Evolutionary conservation across 805 yeast genomes (phyloP), one percentile per base, ranked within the genome.

Genomic region (Hanseniaspora vineae): DNA sequence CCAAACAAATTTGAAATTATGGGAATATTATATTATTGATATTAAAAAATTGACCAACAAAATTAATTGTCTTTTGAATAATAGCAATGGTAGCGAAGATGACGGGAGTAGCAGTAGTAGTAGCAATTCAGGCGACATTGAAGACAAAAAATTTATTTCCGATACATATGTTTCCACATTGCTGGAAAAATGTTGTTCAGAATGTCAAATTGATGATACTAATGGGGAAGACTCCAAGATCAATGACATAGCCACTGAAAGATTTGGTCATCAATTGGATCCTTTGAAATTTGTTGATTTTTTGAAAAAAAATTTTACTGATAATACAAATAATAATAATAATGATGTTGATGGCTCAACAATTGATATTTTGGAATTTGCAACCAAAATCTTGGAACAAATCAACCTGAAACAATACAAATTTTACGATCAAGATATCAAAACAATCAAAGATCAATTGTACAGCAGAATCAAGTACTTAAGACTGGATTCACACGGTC

Each of bases 1-100:
- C 15, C 14, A 88, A 29, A 78, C 75, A 23, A 68, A 73, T 4
- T 65, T 86, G 47, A 75, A 79, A 51, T 69, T 90, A 47, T 90
- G 98, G 98, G 88, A 90, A 63, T 90, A 66, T 62, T 92, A 89
- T 60, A 89, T 81, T 5, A 69, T 88, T 35, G 73, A 87, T 59
- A 80, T 77, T 40, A 52, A 57, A 6, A 55, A 55, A 2, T 23
- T 23, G 29, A 23, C 29, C 4, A 23, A 4, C 29, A 23, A 23
- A 8, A 23, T 23, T 8, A 23, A 23, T 5, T 23, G 29, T 23
- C 29, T 23, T 23, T 23, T 23, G 8, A 23, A 23, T 23, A 23
- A 23, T 23, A 23, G 29, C 8, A 23, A 4, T 23, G 29, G 8
- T 23, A 23, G 29, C 29, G 29, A 23, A 23, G 29, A 23, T 23